These are phyloP conservation scores for Gnaphalium uliginosum DNA, from an alignment of 129 eudicot genomes.

Conservation along the genomic window DNA sequence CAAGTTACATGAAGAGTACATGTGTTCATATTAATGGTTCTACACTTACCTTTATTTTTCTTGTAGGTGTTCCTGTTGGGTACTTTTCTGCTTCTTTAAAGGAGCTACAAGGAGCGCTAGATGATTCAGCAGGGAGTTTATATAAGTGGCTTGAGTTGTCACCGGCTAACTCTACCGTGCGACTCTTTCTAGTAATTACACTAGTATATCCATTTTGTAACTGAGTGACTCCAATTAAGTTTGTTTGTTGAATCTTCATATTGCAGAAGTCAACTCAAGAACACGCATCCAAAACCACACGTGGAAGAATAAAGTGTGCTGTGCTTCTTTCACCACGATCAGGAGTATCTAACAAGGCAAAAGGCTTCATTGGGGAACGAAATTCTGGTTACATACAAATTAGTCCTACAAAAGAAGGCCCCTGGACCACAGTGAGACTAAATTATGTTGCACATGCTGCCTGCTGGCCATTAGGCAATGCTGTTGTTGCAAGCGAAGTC, in stretches of 20 bases:
- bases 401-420: slow-evolving; percentile 86
- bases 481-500: slow-evolving; percentile 97
- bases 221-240: not conserved
- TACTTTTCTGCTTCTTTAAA: slow-evolving; percentile 66
- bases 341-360: slow-evolving; percentile 37
- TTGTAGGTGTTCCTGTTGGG: slow-evolving; percentile 77
- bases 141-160: slow-evolving; percentile 71
- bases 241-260: slow-evolving; percentile 24
- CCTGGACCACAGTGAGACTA: slow-evolving; percentile 87
- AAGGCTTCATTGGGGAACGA: slow-evolving; percentile 33
- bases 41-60: slow-evolving; percentile 9
- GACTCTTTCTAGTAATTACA: slow-evolving; percentile 19
- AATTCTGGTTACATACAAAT: slow-evolving; percentile 73
- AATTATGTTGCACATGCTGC: slow-evolving; percentile 92
- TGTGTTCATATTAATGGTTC: not conserved
- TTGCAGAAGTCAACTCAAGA: slow-evolving; percentile 44
- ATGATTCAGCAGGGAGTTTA: slow-evolving; percentile 29
- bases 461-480: slow-evolving; percentile 87
- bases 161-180: slow-evolving; percentile 59
- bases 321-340: slow-evolving; percentile 56
- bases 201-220: not conserved
- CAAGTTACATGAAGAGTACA: slow-evolving; percentile 1
- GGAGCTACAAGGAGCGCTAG: slow-evolving; percentile 43
- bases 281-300: slow-evolving; percentile 19
- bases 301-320: slow-evolving; percentile 68